phyloP scores from a whole-genome alignment of 2,329 filamentous ascomycete genomes.

The Xylaria arbuscula region DNA sequence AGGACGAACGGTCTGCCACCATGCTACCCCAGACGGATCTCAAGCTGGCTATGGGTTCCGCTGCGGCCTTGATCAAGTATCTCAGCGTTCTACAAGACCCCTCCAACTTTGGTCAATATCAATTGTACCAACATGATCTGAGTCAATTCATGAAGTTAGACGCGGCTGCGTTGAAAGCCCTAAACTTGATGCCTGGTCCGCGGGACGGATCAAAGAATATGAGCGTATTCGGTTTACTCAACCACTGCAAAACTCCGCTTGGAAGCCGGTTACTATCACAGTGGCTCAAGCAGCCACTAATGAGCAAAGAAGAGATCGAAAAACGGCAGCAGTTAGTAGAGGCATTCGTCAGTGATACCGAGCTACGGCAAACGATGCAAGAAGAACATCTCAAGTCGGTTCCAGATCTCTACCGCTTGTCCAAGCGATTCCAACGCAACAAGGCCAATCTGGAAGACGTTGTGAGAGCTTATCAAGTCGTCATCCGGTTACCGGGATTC shows the following conservation, averaged over 20 bases:
- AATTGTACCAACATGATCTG: conserved; percentile 95
- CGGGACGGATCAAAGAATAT: conserved; percentile 96
- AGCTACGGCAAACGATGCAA: conserved; percentile 94
- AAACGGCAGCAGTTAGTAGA: conserved; percentile 93
- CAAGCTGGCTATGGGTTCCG: conserved; percentile 95
- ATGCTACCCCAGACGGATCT: conserved; percentile 89
- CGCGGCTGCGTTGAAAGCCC: conserved; percentile 89
- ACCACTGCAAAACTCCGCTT: conserved; percentile 97
- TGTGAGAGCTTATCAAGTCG: conserved; percentile 92
- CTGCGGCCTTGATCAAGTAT: conserved; percentile 93
- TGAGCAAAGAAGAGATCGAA: conserved; percentile 90
- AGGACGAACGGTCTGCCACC: conserved; percentile 82
- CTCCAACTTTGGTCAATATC: conserved; percentile 96
- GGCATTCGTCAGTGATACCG: conserved; percentile 92
- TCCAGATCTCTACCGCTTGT: conserved; percentile 90
- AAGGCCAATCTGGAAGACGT: conserved; percentile 95
- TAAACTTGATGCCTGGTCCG: conserved; percentile 97
- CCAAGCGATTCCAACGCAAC: conserved; percentile 94
- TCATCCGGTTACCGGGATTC: conserved; percentile 91
- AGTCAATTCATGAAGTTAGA: conserved; percentile 99
- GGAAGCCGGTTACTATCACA: conserved; percentile 91
- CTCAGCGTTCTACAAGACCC: conserved; percentile 89
- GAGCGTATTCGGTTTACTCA: conserved; percentile 93
- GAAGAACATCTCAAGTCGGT: conserved; percentile 94
- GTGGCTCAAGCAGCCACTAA: conserved; percentile 97